A percentile compares a stretch with the other conserved stretches of the same genome.
Conservation (phyloP, 208 protist species). For the Acanthamoeba healyi region DNA sequence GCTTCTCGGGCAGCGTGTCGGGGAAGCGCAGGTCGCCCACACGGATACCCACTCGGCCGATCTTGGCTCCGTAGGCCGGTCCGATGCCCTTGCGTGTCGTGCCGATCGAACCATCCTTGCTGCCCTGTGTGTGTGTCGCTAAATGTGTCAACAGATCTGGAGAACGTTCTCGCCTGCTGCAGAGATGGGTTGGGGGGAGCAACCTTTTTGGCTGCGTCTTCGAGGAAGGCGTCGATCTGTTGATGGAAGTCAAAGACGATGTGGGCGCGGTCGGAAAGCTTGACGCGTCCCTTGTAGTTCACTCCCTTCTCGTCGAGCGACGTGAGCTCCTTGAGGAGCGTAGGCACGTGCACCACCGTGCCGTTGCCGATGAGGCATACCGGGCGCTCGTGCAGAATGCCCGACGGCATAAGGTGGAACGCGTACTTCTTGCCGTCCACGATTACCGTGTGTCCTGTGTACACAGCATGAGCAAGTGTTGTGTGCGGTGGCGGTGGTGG, state of each 20-base stretch:
- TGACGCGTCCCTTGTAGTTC: constrained; percentile 67
- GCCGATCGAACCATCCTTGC: constrained; percentile 77
- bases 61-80: constrained; percentile 84
- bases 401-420: constrained; percentile 87
- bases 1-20: constrained; percentile 84
- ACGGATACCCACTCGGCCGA: constrained; percentile 78
- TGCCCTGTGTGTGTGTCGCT: no score
- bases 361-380: constrained; percentile 87
- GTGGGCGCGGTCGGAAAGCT: constrained; percentile 90
- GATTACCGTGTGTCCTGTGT: constrained; percentile 92
- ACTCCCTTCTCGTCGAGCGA: constrained; percentile 82
- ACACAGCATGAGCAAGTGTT: not conserved
- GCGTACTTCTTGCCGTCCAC: constrained; percentile 88
- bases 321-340: constrained; percentile 87
- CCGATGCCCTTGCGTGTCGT: constrained; percentile 87
- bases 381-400: constrained; percentile 81
- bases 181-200: no score
- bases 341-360: constrained; percentile 90
- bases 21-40: constrained; percentile 84
- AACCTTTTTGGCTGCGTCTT: constrained; percentile 62
- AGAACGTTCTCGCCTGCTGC: no score
- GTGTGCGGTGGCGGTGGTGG: no score
- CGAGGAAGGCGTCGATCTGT: constrained; percentile 77
- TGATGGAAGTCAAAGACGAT: constrained; percentile 91
- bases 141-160: no score